Evolutionary conservation across 1,139 yeast species (phyloP), one percentile per base, ranked within the genome.

Genomic region (Yamadazyma triangularis): DNA sequence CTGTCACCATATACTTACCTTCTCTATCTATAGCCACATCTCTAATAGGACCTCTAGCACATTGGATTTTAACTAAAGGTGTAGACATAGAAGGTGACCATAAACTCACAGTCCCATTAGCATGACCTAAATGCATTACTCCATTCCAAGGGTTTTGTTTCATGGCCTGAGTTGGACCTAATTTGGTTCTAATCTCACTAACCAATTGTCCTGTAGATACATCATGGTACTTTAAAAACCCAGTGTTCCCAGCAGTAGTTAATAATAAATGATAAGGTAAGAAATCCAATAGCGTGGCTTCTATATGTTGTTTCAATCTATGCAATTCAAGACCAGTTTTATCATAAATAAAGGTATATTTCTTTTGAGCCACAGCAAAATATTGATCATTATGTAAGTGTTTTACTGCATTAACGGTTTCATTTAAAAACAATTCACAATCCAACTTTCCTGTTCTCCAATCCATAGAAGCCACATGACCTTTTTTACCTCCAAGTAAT

Each of bases 281-380:
- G 50, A 87, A 93, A 42, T 89, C 95, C 49, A 93, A 63, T 34
- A 75, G 65, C 9, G 91, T 86, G 13, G 81, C 81, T 44, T 89
- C 98, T 23, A 88, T 69, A 51, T 91, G 98, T 51, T 86, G 91
- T 48, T 84, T 85, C 57, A 93, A 66, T 50, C 95, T 77, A 58
- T 93, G 99, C 39, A 93, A 64, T 67, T 93, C 99, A 29, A 82
- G 72, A 16, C 99, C 99, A 40, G 79, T 77, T 44, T 82, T 80
- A 56, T 91, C 96, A 55, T 93, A 93, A 26, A 93, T 85, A 53
- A 81, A 93, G 1, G 94, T 85, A 56, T 91, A 86, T 56, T 88
- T 89, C 60, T 88, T 89, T 60, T 93, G 99, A 1, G 99, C 98
- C 11, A 81, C 96, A 0, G 98, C 99, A 61, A 86, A 89, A 56